These are phyloP conservation scores for Sporopachydermia cereana DNA, from an alignment of 1,139 yeast species.

Conservation along the genomic window DNA sequence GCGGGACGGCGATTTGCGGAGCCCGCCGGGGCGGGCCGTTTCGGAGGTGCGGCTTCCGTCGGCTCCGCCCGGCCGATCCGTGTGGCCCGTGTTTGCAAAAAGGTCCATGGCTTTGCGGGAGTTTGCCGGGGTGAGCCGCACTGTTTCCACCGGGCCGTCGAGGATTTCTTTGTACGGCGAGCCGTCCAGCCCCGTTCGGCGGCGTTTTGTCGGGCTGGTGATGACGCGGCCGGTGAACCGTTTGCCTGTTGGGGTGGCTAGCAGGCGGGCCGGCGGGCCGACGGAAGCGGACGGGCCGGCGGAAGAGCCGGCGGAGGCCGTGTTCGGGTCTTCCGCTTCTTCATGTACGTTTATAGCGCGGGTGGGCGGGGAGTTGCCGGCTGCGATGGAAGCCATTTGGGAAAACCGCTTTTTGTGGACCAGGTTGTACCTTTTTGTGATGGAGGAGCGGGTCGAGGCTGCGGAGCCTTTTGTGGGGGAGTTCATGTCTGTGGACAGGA, in stretches of 20 bases:
- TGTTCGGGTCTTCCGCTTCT: too few species aligned
- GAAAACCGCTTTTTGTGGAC: constrained; percentile 1
- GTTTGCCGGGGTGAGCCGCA: too few species aligned
- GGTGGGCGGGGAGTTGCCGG: neutral
- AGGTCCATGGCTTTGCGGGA: neutral
- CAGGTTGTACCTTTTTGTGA: neutral
- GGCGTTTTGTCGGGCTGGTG: neutral
- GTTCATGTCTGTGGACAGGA: neutral
- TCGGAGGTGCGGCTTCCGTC: neutral
- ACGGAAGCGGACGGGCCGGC: too few species aligned
- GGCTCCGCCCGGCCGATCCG: neutral
- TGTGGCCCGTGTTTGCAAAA: neutral
- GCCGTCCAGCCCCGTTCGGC: neutral
- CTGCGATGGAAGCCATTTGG: neutral
- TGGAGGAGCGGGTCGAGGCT: neutral
- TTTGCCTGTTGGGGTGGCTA: neutral
- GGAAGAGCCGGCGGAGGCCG: too few species aligned
- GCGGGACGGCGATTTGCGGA: neutral
- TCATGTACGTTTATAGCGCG: neutral
- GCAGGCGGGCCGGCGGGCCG: neutral
- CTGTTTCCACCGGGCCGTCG: too few species aligned
- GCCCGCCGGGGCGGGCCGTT: neutral
- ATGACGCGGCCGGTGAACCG: neutral
- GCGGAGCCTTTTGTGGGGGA: neutral
- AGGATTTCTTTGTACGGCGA: constrained; percentile 1